Evolutionary conservation across 2,329 filamentous ascomycete species (phyloP).

Genomic region (Hymenoscyphus albidus): DNA sequence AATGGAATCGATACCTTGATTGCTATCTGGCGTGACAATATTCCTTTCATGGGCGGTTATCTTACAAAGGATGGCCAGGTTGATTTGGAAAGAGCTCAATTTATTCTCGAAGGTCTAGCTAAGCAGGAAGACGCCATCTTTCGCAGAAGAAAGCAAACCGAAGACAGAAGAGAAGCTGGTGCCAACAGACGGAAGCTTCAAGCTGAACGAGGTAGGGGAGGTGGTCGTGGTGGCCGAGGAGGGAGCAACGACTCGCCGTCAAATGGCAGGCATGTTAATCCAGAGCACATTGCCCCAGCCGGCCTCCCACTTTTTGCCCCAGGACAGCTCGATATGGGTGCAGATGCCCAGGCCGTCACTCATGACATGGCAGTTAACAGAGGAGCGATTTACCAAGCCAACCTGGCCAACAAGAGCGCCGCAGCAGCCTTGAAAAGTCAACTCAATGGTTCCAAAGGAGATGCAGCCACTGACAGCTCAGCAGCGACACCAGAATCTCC

Average conservation of each 20-base stretch:
- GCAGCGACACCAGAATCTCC: conserved; percentile 31
- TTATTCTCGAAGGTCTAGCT: conserved; percentile 82
- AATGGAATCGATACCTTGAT: conserved; percentile 95
- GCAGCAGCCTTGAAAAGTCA: conserved; percentile 83
- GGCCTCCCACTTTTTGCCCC: conserved; percentile 56
- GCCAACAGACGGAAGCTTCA: conserved; percentile 75
- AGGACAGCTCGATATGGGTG: conserved; percentile 47
- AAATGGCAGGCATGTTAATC: conserved; percentile 27
- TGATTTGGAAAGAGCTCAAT: conserved; percentile 79
- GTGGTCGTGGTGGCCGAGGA: conserved; percentile 34
- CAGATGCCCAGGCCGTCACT: conserved; percentile 61
- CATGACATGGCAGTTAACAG: conserved; percentile 87
- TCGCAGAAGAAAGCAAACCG: conserved; percentile 76
- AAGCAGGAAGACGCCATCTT: conserved; percentile 95
- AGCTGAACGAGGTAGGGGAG: conserved; percentile 43
- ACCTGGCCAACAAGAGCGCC: conserved; percentile 87
- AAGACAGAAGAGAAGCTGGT: conserved; percentile 77
- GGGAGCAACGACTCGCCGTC: conserved; percentile 30
- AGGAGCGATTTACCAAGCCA: conserved; percentile 61
- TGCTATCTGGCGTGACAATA: conserved; percentile 93
- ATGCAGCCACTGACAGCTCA: conserved; percentile 16
- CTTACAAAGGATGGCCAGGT: conserved; percentile 93
- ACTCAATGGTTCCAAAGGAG: conserved; percentile 42
- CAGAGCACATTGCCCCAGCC: conserved; percentile 35
- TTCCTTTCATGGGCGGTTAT: conserved; percentile 90